Evolutionary conservation across 169 alveolate species (phyloP).

Genomic region (Plasmodium chabaudi): DNA sequence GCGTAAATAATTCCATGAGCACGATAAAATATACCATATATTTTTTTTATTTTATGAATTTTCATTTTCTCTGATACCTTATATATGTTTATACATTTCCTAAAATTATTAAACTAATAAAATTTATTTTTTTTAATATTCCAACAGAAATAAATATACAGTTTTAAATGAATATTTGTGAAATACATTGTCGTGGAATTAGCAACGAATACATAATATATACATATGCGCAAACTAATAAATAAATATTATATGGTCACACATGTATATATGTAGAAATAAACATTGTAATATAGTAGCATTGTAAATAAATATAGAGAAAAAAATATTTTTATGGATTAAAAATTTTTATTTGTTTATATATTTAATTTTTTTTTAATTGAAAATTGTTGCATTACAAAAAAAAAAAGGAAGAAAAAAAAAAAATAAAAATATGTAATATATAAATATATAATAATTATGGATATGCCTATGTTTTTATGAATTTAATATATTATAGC

Average conservation of each 20-base stretch:
- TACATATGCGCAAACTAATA: not conserved
- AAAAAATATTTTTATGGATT: conserved; percentile 46
- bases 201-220: conserved; percentile 36
- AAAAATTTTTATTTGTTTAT: conserved; percentile 34
- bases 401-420: conserved; percentile 72
- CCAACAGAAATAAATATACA: conserved; percentile 41
- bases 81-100: conserved; percentile 3
- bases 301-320: conserved; percentile 8
- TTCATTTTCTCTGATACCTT: conserved; percentile 7
- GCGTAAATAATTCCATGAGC: conserved; percentile 4
- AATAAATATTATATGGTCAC: conserved; percentile 14
- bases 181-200: conserved; percentile 24
- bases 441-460: conserved; percentile 5
- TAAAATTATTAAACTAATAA: conserved; percentile 30
- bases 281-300: conserved; percentile 31
- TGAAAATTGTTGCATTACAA: conserved; percentile 52
- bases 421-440: conserved; percentile 12
- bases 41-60: conserved; percentile 28
- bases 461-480: not conserved
- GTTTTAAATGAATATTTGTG: not conserved
- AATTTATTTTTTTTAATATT: conserved; percentile 28
- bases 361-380: conserved; percentile 52
- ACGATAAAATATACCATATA: conserved; percentile 11
- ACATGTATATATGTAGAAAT: conserved; percentile 32
- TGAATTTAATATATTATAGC: not conserved